Evolutionary conservation across 2,329 filamentous ascomycete species (phyloP), one percentile per base, ranked within the genome.

Genomic region (Dothideomycetidae sp.): DNA sequence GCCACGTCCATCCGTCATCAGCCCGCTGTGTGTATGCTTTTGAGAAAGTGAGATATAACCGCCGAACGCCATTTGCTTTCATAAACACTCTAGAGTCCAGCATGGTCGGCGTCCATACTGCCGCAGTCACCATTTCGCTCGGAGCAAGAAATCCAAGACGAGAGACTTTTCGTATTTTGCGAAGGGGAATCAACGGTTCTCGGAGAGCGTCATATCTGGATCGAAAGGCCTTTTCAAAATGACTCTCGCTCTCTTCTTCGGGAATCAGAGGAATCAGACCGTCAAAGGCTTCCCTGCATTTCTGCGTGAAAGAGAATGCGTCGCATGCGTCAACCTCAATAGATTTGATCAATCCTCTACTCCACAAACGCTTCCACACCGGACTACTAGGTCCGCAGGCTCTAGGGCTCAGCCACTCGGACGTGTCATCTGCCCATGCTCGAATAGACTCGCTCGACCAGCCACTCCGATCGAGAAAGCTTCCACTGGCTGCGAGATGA

Each of bases 21-120:
- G n/a, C 7, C 43, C 75, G 70, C 50, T 88, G 81, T 2, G 81
- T 59, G 46, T 88, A 88, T 1, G 78, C 77, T 46, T 80, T 75
- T 3, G 76, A 71, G 41, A 82, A 78, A 1, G 81, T 88, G 41
- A 86, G 67, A 56, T 81, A 88, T 10, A 88, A 67, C 5, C 81
- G 69, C 43, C 75, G 74, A 44, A 64, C 56, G 5, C 63, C 63
- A 15, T 70, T 67, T 7, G 71, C 67, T 18, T 74, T 68, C 81
- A 86, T 86, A 49, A 81, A 70, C 26, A 85, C 71, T 33, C 71
- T 74, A 2, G 78, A 75, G 34, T 67, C 67, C 17, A 88, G 64
- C 44, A 86, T 86, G 7, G 71, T 64, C 2, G 76, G 71, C 36
- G 75, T 73, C 81, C 81, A 88, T 2, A 75, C 57, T 1, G 75